These are phyloP conservation scores for Wickerhamia fluorescens DNA, from an alignment of 805 yeast genomes.

Conservation along the genomic window DNA sequence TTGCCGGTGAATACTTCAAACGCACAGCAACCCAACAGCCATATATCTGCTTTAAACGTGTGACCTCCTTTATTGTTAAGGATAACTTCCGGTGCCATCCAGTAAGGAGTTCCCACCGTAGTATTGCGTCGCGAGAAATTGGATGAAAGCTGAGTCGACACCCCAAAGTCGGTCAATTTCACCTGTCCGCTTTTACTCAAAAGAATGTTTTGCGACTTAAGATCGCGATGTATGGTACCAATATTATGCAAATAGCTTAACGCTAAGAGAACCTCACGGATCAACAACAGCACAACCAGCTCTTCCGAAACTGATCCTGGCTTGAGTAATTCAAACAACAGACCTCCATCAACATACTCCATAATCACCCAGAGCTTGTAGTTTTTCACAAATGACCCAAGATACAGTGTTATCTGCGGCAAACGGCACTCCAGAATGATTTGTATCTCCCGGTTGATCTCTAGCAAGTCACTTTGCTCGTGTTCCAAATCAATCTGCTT, in stretches of 20 bases:
- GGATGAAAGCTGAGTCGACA: conserved; percentile 35
- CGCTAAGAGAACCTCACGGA: conserved; percentile 52
- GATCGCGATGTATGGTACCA: conserved; percentile 67
- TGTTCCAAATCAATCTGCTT: conserved; percentile 68
- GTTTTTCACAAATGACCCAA: conserved; percentile 66
- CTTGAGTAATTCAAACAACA: conserved; percentile 55
- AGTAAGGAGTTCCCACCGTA: conserved; percentile 52
- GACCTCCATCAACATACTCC: conserved; percentile 79
- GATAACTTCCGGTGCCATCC: conserved; percentile 62
- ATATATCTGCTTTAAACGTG: conserved; percentile 57
- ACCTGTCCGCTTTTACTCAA: conserved; percentile 31
- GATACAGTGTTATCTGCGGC: conserved; percentile 56
- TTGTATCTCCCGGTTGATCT: conserved; percentile 65
- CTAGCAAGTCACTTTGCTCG: conserved; percentile 56
- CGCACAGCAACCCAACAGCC: conserved; percentile 78
- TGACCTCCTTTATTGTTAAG: conserved; percentile 52
- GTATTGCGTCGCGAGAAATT: conserved; percentile 38
- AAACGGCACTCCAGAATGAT: conserved; percentile 61
- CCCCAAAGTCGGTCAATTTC: conserved; percentile 41
- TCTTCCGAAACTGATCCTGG: conserved; percentile 56
- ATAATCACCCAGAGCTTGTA: conserved; percentile 72
- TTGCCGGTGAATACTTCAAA: conserved; percentile 65
- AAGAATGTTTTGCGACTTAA: conserved; percentile 36
- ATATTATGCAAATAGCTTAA: conserved; percentile 58
- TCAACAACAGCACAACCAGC: conserved; percentile 42